These are phyloP conservation scores for Saccharomycopsis microspora DNA, from an alignment of 805 yeast genomes.

Conservation along the genomic window DNA sequence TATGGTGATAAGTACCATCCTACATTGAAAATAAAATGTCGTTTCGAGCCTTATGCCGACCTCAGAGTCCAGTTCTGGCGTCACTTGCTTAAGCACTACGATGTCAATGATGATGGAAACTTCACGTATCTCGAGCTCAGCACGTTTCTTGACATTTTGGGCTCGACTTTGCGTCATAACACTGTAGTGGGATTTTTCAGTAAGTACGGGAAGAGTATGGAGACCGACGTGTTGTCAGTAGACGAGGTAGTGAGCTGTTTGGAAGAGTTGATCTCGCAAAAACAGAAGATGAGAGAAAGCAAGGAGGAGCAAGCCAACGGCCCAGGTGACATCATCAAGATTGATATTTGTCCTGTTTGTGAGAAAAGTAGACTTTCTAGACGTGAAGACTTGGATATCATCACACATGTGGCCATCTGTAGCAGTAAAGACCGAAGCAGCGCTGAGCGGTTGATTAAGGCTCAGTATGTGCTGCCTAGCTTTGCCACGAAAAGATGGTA, in stretches of 20 bases:
- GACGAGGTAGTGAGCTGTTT: constrained; percentile 46
- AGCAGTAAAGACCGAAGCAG: constrained; percentile 66
- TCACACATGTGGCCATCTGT: constrained; percentile 85
- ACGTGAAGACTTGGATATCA: constrained; percentile 51
- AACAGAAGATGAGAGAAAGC: background rate
- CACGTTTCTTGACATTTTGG: constrained; percentile 53
- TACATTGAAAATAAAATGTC: constrained; percentile 43
- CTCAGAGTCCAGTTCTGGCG: constrained; percentile 65
- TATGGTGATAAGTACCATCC: constrained; percentile 32
- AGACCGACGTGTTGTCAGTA: constrained; percentile 34
- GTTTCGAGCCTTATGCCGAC: constrained; percentile 54
- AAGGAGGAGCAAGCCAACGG: background rate
- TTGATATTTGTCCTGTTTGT: constrained; percentile 77
- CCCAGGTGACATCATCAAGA: constrained; percentile 32
- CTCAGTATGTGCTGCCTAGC: constrained; percentile 65
- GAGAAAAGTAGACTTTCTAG: constrained; percentile 42
- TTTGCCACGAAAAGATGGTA: constrained; percentile 88
- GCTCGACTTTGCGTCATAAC: constrained; percentile 31
- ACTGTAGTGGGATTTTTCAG: constrained; percentile 23
- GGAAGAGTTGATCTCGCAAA: constrained; percentile 19
- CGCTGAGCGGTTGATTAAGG: constrained; percentile 49
- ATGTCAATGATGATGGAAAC: constrained; percentile 28
- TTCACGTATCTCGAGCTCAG: constrained; percentile 51
- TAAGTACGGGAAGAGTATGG: constrained; percentile 21
- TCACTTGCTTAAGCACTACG: constrained; percentile 45